Conservation (phyloP, 1,284 basidiomycete species). For the Phaffia rhodozyma region DNA sequence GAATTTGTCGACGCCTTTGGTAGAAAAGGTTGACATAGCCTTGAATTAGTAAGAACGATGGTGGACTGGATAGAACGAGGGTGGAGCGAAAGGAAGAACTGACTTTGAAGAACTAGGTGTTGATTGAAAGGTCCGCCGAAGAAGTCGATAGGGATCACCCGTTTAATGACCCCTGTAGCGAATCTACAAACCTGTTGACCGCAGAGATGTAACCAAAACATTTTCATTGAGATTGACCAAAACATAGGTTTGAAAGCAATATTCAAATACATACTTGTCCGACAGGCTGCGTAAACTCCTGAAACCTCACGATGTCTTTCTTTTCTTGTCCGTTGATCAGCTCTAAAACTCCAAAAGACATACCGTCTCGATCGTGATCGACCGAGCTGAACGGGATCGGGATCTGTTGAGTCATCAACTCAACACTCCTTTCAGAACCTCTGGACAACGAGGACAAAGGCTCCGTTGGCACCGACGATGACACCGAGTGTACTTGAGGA, state of each 20-base stretch:
- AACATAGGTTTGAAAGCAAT: too few species aligned
- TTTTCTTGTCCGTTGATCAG: too few species aligned
- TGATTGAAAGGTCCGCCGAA: conserved; percentile 69
- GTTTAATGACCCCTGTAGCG: conserved; percentile 49
- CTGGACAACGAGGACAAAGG: too few species aligned
- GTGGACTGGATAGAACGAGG: not conserved
- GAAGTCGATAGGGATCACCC: conserved; percentile 59
- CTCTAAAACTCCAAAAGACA: too few species aligned
- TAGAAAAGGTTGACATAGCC: not conserved
- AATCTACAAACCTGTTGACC: conserved; percentile 55
- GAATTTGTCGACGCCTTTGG: conserved; percentile 55
- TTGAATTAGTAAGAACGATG: not conserved
- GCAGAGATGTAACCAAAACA: not conserved
- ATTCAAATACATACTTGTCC: conserved; percentile 2
- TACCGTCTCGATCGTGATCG: too few species aligned
- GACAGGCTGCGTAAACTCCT: conserved; percentile 1
- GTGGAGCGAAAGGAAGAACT: conserved; percentile 26
- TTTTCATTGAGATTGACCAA: not conserved
- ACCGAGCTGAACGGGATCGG: too few species aligned
- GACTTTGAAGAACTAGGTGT: conserved; percentile 49
- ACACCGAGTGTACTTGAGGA: not conserved
- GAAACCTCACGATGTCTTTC: conserved; percentile 2
- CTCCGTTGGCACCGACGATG: too few species aligned
- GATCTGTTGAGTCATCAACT: too few species aligned
- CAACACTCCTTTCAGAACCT: too few species aligned